These are phyloP conservation scores for Acidiella bohemica DNA, from an alignment of 495 filamentous ascomycete species.

Conservation along the genomic window DNA sequence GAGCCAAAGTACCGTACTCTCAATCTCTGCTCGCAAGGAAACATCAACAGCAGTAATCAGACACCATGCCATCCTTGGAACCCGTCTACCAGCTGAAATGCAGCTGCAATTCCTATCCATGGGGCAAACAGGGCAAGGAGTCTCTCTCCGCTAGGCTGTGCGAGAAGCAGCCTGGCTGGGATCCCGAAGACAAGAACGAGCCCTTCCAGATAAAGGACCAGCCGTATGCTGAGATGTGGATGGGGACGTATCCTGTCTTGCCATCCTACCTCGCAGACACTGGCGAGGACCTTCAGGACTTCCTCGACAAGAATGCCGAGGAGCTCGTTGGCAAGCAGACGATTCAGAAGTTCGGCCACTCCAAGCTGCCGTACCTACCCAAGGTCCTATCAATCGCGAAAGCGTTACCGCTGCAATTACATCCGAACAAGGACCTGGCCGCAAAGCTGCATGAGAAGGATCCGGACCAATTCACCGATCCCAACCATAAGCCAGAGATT, in stretches of 20 bases:
- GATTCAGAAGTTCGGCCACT: conserved; percentile 44
- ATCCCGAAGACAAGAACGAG: conserved; percentile 36
- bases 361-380: conserved; percentile 58
- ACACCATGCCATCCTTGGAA: conserved; percentile 12
- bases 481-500: conserved; percentile 76
- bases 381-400: conserved; percentile 71
- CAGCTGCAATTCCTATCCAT: conserved; percentile 43
- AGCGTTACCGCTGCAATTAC: conserved; percentile 69
- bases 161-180: conserved; percentile 48
- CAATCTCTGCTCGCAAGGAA: too few relatives aligned
- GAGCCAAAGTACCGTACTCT: too few relatives aligned
- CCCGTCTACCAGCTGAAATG: conserved; percentile 40
- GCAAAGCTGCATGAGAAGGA: conserved; percentile 48
- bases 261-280: conserved; percentile 49
- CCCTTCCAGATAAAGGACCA: conserved; percentile 39
- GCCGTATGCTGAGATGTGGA: conserved; percentile 54
- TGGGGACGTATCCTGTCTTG: conserved; percentile 64
- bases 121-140: conserved; percentile 60
- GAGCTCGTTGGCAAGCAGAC: conserved; percentile 50
- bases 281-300: conserved; percentile 49
- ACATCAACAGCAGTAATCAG: too few relatives aligned
- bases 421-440: conserved; percentile 55
- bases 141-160: conserved; percentile 48
- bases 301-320: conserved; percentile 50
- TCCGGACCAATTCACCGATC: conserved; percentile 52